Base-by-base conservation (phyloP, 768 basidiomycete species). In the Naganishia vaughanmartiniae region DNA sequence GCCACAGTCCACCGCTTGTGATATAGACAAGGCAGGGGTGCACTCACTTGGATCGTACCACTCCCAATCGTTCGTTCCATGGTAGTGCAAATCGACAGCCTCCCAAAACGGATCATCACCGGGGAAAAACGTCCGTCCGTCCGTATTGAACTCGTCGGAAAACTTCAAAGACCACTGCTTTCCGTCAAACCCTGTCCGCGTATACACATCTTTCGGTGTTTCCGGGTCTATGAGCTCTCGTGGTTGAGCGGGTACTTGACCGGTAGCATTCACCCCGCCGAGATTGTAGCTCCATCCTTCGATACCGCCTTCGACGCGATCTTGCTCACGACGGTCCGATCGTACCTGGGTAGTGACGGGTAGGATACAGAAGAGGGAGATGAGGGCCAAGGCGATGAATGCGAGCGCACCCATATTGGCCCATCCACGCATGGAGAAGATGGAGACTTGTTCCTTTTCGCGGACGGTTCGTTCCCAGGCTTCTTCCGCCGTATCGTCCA, bases 321-420 rank as follows among this genome's bases (percentile, higher is more conserved):
- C 42, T 26, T 4, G 77, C 78, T 21, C 76, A 0, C 71, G 67
- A 1, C 30, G 17, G 19, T 81, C 77, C 6, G 67, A 42, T 1
- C 73, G 72, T 76, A 85, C 85, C 73, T 86, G 86, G 63, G 85
- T 83, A 70, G 92, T 87, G 77, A 96, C 87, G 14, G 95, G 95
- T 76, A 91, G 96, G 39, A 90, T 93, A 26, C 89, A 89, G 54
- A 76, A 76, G 34, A 57, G 74, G 28, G 71, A 66, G 70, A 92
- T 86, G 77, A 96, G 87, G 12, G 95, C 95, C 76, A 91, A 94
- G 45, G 89, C 93, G 26, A 89, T 89, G 75, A 96, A 97, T n/a
- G 96, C 85, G 21, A 97, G 86, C 33, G 88, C 89, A 19, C 85
- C 83, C n/a, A 86, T 85, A 78, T 97, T 97, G 28, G 85, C 81